These are phyloP conservation scores for Buddleja alternifolia DNA, from an alignment of 257 asterid species.

Conservation along the genomic window DNA sequence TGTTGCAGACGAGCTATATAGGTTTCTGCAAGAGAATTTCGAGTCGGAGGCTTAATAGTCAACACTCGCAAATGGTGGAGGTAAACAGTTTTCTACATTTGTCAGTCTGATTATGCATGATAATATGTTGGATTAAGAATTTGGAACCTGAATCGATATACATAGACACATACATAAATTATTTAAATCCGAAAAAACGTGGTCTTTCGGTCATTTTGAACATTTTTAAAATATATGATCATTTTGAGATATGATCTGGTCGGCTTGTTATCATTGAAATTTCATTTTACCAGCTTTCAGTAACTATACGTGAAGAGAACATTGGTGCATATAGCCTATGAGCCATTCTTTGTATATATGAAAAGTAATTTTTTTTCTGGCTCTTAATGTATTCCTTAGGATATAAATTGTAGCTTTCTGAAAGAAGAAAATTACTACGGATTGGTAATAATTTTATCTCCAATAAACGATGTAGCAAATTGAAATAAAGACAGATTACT, in stretches of 20 bases:
- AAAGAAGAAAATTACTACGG: no score
- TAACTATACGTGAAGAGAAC: background rate
- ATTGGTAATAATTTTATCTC: no score
- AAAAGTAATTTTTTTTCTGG: no score
- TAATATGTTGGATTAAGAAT: slow-evolving; percentile 9
- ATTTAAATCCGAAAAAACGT: background rate
- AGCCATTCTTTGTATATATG: no score
- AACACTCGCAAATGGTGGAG: slow-evolving; percentile 20
- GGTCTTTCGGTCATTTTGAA: background rate
- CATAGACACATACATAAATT: background rate
- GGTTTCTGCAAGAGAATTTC: slow-evolving; percentile 62
- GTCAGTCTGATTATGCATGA: background rate
- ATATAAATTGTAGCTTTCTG: no score
- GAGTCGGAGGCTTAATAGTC: slow-evolving; percentile 35
- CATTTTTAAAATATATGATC: background rate
- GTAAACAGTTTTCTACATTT: slow-evolving; percentile 27
- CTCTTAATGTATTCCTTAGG: no score
- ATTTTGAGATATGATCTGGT: background rate
- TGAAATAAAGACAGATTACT: no score
- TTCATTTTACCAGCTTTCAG: background rate
- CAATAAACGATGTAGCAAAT: no score
- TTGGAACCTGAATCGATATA: slow-evolving; percentile 7
- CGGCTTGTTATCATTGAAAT: background rate
- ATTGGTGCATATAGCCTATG: no score
- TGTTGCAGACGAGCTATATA: slow-evolving; percentile 74